A percentile compares a stretch with the other conserved stretches of the same genome.
Conservation (phyloP, 2,329 filamentous ascomycete species). For the Fusarium vanettenii region DNA sequence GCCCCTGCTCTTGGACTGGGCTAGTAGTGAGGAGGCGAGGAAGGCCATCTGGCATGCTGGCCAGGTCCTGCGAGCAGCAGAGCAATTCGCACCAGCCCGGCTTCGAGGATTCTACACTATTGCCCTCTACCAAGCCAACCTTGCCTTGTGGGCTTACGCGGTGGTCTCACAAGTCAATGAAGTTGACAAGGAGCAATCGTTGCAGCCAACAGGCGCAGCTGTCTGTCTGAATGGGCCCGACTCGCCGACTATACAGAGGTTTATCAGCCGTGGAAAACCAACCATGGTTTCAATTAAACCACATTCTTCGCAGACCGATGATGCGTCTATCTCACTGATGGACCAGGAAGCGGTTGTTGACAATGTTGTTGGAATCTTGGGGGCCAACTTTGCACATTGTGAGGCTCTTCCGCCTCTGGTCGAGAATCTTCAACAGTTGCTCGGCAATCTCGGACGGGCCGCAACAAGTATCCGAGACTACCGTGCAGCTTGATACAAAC, state of each 20-base stretch:
- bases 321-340: conserved; percentile 2
- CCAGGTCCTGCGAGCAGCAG: conserved; percentile 20
- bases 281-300: conserved; percentile 5
- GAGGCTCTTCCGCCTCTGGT: conserved; percentile 20
- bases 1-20: conserved; percentile 18
- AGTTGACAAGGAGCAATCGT: not conserved
- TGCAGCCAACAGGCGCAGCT: not conserved
- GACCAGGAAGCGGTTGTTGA: conserved; percentile 22
- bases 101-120: conserved; percentile 25
- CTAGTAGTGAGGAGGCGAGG: conserved; percentile 8
- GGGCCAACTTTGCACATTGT: conserved; percentile 18
- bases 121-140: conserved; percentile 24
- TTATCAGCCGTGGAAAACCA: conserved; percentile 17
- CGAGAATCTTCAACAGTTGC: conserved; percentile 26
- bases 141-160: conserved; percentile 21
- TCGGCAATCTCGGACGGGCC: conserved; percentile 22
- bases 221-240: conserved; percentile 24
- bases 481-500: not conserved
- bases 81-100: conserved; percentile 5
- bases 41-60: conserved; percentile 27
- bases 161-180: conserved; percentile 18
- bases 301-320: not conserved
- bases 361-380: conserved; percentile 13
- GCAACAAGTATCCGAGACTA: conserved; percentile 9
- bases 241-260: conserved; percentile 17